phyloP scores from a whole-genome alignment of 108 stramenopile genomes.

The Nitzschia putrida region DNA sequence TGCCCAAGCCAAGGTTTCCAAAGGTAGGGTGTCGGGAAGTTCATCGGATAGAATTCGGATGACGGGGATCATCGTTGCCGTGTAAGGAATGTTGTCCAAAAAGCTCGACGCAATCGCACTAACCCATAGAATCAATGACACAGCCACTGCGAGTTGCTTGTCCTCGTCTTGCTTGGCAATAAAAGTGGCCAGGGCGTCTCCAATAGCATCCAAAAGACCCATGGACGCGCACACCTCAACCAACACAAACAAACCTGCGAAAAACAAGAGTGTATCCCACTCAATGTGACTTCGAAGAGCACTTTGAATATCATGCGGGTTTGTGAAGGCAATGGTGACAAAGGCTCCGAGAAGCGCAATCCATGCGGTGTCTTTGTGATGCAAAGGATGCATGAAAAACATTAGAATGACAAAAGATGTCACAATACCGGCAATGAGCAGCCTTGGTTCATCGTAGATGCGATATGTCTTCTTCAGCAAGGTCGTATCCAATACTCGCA shows the following conservation, averaged over 20 bases:
- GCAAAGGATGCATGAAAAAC: conserved; percentile 71
- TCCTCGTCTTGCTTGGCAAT: conserved; percentile 50
- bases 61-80: conserved; percentile 73
- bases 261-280: conserved; percentile 70
- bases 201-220: conserved; percentile 56
- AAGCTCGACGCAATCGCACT: conserved; percentile 62
- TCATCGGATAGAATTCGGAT: conserved; percentile 49
- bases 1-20: conserved; percentile 67
- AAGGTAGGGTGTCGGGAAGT: conserved; percentile 45
- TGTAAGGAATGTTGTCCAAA: conserved; percentile 56
- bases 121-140: conserved; percentile 62
- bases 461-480: conserved; percentile 54
- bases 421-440: conserved; percentile 49
- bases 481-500: conserved; percentile 46
- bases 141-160: conserved; percentile 51
- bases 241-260: conserved; percentile 66
- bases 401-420: conserved; percentile 57
- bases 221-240: conserved; percentile 71
- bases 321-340: conserved; percentile 58
- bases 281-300: conserved; percentile 66
- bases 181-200: conserved; percentile 41
- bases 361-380: conserved; percentile 76
- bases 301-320: conserved; percentile 70
- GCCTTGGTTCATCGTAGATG: conserved; percentile 52
- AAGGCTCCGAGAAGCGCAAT: conserved; percentile 65